phyloP scores from a whole-genome alignment of 129 eudicot genomes.

The Centaurea solstitialis region DNA sequence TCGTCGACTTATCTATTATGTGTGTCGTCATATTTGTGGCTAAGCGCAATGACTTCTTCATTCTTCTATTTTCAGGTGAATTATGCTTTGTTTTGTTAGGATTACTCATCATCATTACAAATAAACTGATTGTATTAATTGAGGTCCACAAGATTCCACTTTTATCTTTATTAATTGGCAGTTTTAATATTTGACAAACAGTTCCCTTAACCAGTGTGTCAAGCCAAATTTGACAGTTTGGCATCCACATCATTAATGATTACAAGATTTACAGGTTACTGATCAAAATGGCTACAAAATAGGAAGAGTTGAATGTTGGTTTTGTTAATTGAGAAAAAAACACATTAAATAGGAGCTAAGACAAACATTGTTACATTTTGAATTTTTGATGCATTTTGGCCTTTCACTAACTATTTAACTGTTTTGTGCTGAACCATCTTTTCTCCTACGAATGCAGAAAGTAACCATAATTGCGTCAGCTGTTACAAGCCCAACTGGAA shows the following conservation, averaged over 20 bases:
- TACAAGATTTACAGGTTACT: too few species aligned
- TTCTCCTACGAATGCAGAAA: conserved; percentile 54
- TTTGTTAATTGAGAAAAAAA: neutral
- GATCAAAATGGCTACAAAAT: too few species aligned
- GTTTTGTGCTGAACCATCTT: conserved; percentile 12
- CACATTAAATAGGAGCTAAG: neutral
- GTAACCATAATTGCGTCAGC: conserved; percentile 77
- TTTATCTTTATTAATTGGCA: neutral
- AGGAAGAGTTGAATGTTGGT: too few species aligned
- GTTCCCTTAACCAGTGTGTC: neutral
- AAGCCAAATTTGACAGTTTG: too few species aligned
- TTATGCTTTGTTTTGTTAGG: neutral
- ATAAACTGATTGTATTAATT: conserved; percentile 1
- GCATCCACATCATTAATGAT: too few species aligned
- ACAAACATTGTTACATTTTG: neutral
- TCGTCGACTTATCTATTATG: conserved; percentile 74
- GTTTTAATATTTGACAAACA: neutral
- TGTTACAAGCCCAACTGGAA: conserved; percentile 66
- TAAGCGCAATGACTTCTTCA: conserved; percentile 80
- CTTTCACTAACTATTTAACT: neutral
- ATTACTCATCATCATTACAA: neutral
- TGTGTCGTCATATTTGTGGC: conserved; percentile 78
- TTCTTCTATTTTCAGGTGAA: conserved; percentile 94
- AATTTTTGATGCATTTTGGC: neutral
- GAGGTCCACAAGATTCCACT: neutral